These are phyloP conservation scores for Zea luxurians DNA, from an alignment of 176 grass and related monocot species.

Conservation along the genomic window DNA sequence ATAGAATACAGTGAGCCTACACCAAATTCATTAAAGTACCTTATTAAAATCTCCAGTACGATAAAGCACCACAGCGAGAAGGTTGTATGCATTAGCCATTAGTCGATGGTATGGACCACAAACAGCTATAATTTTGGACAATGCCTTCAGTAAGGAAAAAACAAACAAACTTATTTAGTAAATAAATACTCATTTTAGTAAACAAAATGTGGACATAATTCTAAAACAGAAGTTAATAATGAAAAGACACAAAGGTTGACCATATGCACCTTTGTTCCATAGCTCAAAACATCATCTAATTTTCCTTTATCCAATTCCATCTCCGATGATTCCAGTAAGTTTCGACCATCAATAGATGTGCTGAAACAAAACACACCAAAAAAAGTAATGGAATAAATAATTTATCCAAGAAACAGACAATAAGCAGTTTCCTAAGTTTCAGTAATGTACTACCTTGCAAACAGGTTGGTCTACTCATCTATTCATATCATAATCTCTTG, in stretches of 20 bases:
- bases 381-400: slow-evolving; percentile 17
- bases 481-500: slow-evolving; percentile 97
- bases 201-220: slow-evolving; percentile 8
- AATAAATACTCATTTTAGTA: slow-evolving; percentile 22
- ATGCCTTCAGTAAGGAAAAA: slow-evolving; percentile 60
- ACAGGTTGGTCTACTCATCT: slow-evolving; percentile 80
- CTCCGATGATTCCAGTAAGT: slow-evolving; percentile 96
- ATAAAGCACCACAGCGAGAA: slow-evolving; percentile 97
- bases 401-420: neutral
- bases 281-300: slow-evolving; percentile 86
- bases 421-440: slow-evolving; percentile 19
- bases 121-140: slow-evolving; percentile 90
- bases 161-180: slow-evolving; percentile 14
- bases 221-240: slow-evolving; percentile 10
- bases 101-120: slow-evolving; percentile 93
- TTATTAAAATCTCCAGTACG: slow-evolving; percentile 99
- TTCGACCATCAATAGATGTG: slow-evolving; percentile 88
- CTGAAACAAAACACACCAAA: slow-evolving; percentile 44
- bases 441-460: slow-evolving; percentile 72
- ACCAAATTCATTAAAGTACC: slow-evolving; percentile 44
- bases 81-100: slow-evolving; percentile 94
- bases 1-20: slow-evolving; percentile 1
- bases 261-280: slow-evolving; percentile 76
- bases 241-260: slow-evolving; percentile 10
- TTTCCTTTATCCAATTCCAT: slow-evolving; percentile 99